Base-by-base conservation (phyloP, 768 basidiomycete species). In the Auricularia heimuer region DNA sequence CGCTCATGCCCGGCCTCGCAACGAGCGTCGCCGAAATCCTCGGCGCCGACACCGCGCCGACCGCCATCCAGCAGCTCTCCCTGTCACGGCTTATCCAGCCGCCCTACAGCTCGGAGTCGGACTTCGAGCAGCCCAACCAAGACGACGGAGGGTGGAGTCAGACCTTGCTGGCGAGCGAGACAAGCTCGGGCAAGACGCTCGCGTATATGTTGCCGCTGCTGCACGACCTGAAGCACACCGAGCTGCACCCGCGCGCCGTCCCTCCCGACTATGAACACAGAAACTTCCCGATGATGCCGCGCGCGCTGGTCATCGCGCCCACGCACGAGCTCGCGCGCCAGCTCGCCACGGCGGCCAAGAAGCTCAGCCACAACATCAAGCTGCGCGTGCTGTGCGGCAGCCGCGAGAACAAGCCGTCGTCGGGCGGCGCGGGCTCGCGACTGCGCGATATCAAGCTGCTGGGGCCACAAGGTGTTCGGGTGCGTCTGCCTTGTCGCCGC, bases 251-350 rank as follows among this genome's bases (percentile, higher is more conserved):
- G 29, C 39, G 39, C 8, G 7, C 39, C 39, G 2, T 47, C 68
- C 29, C 18, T 39, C 61, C 35, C n/a, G 45, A 63, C 7, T 58
- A 39, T 63, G 67, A 44, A 51, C 69, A 66, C 44, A 67, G 69
- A 65, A 66, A 67, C 36, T 71, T 72, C n/a, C 70, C 75, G 3
- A 72, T 85, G 18, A 84, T 82, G 66, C 94, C 94, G 0, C 85
- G 92, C 1, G 90, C 87, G 0, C 76, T 97, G 56, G 78, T 97
- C 58, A 82, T 96, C 16, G 88, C 91, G 1, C 93, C 93, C 0
- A 95, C 93, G 0, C 94, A 96, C 72, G 94, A 96, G 72, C 83
- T 96, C 16, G 81, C 90, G 2, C 83, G 93, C 3, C 94, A 95
- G 72, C 79, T 94, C 0, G 82, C 92, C 0, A 73, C 75, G 0